These are phyloP conservation scores for Sarocladium brachiariae DNA, from an alignment of 2,329 filamentous ascomycete species.

Conservation along the genomic window DNA sequence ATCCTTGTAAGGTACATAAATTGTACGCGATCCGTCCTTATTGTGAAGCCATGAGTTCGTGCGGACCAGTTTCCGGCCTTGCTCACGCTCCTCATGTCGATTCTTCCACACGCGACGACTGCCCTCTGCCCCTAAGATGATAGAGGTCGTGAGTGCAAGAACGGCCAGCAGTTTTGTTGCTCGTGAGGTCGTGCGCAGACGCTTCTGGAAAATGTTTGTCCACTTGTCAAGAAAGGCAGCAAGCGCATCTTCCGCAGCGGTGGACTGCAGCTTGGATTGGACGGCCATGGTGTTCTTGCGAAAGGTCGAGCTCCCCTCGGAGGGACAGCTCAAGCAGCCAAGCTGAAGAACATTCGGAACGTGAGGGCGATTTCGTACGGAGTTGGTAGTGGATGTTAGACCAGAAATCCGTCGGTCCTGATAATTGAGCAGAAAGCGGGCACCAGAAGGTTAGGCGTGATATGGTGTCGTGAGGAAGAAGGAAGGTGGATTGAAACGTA, in stretches of 20 bases:
- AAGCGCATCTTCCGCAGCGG: constrained; percentile 60
- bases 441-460: not conserved
- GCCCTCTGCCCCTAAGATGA: constrained; percentile 73
- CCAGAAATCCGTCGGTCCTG: not conserved
- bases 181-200: constrained; percentile 58
- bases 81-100: constrained; percentile 69
- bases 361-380: not conserved
- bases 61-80: constrained; percentile 73
- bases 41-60: constrained; percentile 89
- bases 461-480: not conserved
- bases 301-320: constrained; percentile 1
- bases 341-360: not conserved
- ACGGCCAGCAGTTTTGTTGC: constrained; percentile 69
- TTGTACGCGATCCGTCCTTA: constrained; percentile 90
- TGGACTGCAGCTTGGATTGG: constrained; percentile 73
- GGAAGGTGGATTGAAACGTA: not conserved
- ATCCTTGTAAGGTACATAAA: constrained; percentile 89
- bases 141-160: constrained; percentile 66
- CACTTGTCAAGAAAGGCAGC: constrained; percentile 57
- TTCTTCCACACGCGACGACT: constrained; percentile 70
- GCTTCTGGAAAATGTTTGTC: constrained; percentile 42
- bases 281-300: constrained; percentile 57
- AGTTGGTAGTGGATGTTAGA: not conserved
- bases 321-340: constrained; percentile 4
- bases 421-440: not conserved